These are phyloP conservation scores for Desmodesmus armatus DNA, from an alignment of 139 green algal genomes.

Conservation along the genomic window DNA sequence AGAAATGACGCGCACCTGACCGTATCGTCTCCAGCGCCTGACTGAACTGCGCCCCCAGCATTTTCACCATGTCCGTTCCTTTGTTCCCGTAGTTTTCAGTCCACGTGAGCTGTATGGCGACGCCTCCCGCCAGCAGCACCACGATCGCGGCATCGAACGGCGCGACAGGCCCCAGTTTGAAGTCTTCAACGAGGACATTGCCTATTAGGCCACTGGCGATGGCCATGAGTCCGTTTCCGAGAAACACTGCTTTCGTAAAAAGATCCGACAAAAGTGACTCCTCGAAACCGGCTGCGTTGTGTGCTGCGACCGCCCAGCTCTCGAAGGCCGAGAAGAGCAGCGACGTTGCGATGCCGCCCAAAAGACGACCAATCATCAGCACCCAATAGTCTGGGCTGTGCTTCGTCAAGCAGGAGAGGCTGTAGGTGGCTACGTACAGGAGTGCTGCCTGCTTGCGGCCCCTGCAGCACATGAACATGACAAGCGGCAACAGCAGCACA, in stretches of 20 bases:
- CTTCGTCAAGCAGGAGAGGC: slow-evolving; percentile 94
- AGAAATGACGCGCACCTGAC: slow-evolving; percentile 1
- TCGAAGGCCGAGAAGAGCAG: slow-evolving; percentile 98
- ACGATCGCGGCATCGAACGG: slow-evolving; percentile 94
- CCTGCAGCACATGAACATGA: slow-evolving; percentile 52
- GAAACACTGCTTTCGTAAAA: slow-evolving; percentile 84
- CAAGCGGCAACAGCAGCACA: not conserved
- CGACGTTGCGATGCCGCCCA: slow-evolving; percentile 97
- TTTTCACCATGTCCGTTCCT: not conserved
- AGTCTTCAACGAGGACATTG: slow-evolving; percentile 86
- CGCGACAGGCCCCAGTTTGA: slow-evolving; percentile 88
- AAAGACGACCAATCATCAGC: slow-evolving; percentile 92
- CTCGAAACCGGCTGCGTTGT: slow-evolving; percentile 85
- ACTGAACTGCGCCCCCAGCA: not conserved
- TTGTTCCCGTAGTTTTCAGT: slow-evolving; percentile 94
- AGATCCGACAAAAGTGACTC: slow-evolving; percentile 81
- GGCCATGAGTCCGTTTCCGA: slow-evolving; percentile 97
- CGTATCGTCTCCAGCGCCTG: slow-evolving; percentile 11
- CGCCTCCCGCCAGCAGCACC: slow-evolving; percentile 85
- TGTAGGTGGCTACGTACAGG: slow-evolving; percentile 90
- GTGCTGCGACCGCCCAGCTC: slow-evolving; percentile 95
- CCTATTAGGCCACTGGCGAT: slow-evolving; percentile 93
- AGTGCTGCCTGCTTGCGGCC: slow-evolving; percentile 92
- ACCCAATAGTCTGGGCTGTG: slow-evolving; percentile 92
- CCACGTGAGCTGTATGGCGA: slow-evolving; percentile 88